These are phyloP conservation scores for Magnolia sinica DNA, from an alignment of 164 flowering plant species.

Conservation along the genomic window DNA sequence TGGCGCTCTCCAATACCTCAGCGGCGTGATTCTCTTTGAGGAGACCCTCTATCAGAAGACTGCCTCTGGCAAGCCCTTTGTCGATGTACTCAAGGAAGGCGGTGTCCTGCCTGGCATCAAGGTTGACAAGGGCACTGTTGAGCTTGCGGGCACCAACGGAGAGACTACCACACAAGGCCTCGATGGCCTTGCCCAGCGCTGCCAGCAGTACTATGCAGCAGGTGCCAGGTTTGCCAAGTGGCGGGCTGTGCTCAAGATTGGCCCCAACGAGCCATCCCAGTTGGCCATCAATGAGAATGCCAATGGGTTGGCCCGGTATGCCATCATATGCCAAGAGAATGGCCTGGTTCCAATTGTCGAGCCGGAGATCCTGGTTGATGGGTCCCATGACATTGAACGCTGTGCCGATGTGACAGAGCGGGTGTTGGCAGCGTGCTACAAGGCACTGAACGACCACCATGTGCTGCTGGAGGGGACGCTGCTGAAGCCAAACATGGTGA, in stretches of 20 bases:
- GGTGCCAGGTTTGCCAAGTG: constrained; percentile 52
- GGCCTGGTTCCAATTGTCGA: constrained; percentile 56
- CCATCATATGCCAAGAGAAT: constrained; percentile 59
- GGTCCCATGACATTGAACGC: constrained; percentile 39
- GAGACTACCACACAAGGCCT: constrained; percentile 61
- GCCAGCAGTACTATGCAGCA: constrained; percentile 41
- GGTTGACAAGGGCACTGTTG: constrained; percentile 56
- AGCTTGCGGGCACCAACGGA: constrained; percentile 48
- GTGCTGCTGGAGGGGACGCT: constrained; percentile 50
- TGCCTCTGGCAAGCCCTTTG: constrained; percentile 44
- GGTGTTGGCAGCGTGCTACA: constrained; percentile 55
- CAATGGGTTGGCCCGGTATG: constrained; percentile 52
- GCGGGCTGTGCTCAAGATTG: constrained; percentile 48
- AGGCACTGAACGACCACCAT: constrained; percentile 50
- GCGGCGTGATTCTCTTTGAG: constrained; percentile 54
- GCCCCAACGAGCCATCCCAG: constrained; percentile 47
- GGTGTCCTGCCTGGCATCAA: constrained; percentile 58
- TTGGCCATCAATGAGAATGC: constrained; percentile 50
- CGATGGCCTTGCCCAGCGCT: constrained; percentile 48
- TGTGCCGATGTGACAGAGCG: constrained; percentile 53
- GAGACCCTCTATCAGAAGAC: constrained; percentile 58
- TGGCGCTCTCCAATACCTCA: constrained; percentile 41
- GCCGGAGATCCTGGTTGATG: constrained; percentile 55
- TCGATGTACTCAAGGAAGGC: constrained; percentile 45
- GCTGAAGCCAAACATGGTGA: constrained; percentile 55